Base-by-base conservation (phyloP, 2,329 filamentous ascomycete species). In the Torrubiellomyces zombiae region DNA sequence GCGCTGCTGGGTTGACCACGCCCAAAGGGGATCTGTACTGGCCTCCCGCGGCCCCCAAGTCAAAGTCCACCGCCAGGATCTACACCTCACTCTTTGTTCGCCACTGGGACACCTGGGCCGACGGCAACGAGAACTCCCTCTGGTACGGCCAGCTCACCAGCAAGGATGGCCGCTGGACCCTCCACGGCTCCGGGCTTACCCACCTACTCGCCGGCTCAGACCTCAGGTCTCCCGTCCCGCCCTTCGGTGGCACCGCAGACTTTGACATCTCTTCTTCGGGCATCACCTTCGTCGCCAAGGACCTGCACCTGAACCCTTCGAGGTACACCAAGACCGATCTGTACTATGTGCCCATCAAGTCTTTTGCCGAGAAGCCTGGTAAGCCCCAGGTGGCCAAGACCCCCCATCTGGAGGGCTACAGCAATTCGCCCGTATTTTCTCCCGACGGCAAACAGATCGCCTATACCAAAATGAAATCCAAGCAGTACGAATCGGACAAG, bases 291-390 rank as follows among this genome's bases (percentile, higher is more conserved):
- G 67, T 82, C 7, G 66, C 79, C 7, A 81, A 80, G 37, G 78
- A 83, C 38, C 77, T 77, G 0, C 55, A 67, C 8, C 49, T 82
- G 14, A 70, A 77, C 38, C 70, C 67, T 3, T 78, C 79, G 0
- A 64, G 77, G 28, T 70, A 78, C 46, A 92, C 82, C 5, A 86
- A 85, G 40, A 75, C 75, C 1, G 78, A 89, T 40, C 63, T 91
- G 16, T 92, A 89, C 48, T 68, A 75, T 23, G 63, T 78, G 4
- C 64, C 72, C 1, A 54, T 83, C 16, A 55, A 59, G 24, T 66
- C 60, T 4, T 83, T 76, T 41, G 49, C 58, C 5, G 60, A 71
- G 25, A 42, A 60, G 43, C 47, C 70, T 32, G 54, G 60, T 14
- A 30, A 45, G 26, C 69, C 60, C 4, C 60, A 56, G 40, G 53